Evolutionary conservation across 139 green algal species (phyloP).

Genomic region (Asterochloris sp.): DNA sequence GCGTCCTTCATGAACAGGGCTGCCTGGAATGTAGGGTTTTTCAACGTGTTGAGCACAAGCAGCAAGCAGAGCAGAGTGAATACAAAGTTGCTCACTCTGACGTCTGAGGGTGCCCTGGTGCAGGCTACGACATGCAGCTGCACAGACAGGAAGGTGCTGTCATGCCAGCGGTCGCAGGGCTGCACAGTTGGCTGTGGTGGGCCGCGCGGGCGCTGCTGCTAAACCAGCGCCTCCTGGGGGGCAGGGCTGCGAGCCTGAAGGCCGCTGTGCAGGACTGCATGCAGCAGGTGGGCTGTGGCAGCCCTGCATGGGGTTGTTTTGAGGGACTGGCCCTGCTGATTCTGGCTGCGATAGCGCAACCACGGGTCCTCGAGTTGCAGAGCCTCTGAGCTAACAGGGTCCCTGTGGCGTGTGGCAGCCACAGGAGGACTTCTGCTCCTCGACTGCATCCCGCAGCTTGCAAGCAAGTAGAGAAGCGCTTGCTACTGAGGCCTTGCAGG

Average conservation of each 20-base stretch:
- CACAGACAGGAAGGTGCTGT: neutral
- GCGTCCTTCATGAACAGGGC: neutral
- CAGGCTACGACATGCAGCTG: neutral
- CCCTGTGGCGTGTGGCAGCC: neutral
- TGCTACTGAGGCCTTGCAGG: neutral
- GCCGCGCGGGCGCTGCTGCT: conserved; percentile 35
- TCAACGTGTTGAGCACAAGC: neutral
- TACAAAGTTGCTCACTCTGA: neutral
- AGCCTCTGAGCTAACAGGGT: neutral
- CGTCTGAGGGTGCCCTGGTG: neutral
- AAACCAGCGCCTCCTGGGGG: conserved; percentile 62
- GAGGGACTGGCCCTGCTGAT: neutral
- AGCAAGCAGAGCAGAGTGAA: neutral
- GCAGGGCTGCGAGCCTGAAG: conserved; percentile 44
- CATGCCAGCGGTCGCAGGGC: neutral
- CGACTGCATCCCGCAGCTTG: neutral
- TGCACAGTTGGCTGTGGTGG: conserved; percentile 63
- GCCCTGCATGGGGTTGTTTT: neutral
- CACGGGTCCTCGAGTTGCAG: neutral
- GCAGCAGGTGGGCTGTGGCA: neutral
- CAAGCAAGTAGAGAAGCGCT: neutral
- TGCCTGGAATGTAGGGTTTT: neutral
- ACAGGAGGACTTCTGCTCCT: neutral
- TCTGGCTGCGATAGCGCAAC: neutral
- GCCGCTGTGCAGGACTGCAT: conserved; percentile 26